These are phyloP conservation scores for Cotoneaster glaucophyllus DNA, from an alignment of 306 rosid genomes.

Conservation along the genomic window DNA sequence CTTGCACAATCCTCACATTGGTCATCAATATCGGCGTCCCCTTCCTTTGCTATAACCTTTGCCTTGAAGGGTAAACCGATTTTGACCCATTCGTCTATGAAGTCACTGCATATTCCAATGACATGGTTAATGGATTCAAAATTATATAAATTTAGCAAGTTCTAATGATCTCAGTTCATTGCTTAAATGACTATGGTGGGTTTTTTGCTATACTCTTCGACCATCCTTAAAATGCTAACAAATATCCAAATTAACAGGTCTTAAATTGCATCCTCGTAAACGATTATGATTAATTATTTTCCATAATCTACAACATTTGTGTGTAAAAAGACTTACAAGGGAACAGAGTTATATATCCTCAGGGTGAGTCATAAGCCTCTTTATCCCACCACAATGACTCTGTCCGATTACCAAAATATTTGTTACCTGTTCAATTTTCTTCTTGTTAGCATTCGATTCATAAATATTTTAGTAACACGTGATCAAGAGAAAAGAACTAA, in stretches of 20 bases:
- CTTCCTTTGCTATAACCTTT: constrained; percentile 23
- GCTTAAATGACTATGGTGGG: too few relatives aligned
- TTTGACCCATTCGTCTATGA: constrained; percentile 71
- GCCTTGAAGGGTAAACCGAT: constrained; percentile 45
- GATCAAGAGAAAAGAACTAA: too few relatives aligned
- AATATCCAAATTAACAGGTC: too few relatives aligned
- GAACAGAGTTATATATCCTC: constrained; percentile 34
- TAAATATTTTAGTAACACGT: not conserved
- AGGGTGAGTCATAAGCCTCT: constrained; percentile 59
- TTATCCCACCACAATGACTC: constrained; percentile 60
- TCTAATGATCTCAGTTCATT: not conserved
- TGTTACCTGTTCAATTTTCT: constrained; percentile 31
- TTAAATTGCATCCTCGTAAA: too few relatives aligned
- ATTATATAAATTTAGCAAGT: not conserved
- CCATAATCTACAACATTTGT: not conserved
- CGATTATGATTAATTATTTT: not conserved
- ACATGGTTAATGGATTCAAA: not conserved
- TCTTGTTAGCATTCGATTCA: not conserved
- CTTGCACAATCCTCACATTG: constrained; percentile 36
- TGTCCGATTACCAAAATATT: constrained; percentile 64
- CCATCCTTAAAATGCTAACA: too few relatives aligned
- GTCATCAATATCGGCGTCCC: not conserved
- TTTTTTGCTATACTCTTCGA: too few relatives aligned
- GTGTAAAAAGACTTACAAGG: constrained; percentile 25
- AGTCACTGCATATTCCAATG: constrained; percentile 36